Evolutionary conservation across 257 asterid genomes (phyloP).

Genomic region (Primulina tabacum): DNA sequence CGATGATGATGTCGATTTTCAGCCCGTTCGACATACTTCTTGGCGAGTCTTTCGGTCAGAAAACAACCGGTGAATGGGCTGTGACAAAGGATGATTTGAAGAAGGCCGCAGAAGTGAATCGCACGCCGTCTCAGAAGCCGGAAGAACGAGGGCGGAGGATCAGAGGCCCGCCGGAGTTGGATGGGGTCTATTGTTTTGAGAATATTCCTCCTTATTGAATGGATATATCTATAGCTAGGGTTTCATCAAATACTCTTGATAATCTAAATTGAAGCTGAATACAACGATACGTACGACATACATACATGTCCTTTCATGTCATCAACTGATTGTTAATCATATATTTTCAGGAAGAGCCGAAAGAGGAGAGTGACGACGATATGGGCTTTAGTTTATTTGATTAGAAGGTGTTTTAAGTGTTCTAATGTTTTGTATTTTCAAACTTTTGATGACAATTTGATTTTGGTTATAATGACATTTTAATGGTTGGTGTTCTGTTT

Average conservation of each 20-base stretch:
- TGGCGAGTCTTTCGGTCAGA: not conserved
- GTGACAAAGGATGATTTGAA: no score
- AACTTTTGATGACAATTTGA: not conserved
- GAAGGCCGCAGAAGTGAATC: not conserved
- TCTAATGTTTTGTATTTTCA: not conserved
- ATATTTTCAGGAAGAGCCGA: conserved; percentile 35
- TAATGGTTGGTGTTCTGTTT: not conserved
- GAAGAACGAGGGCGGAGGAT: not conserved
- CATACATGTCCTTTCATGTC: no score
- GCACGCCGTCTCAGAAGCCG: not conserved
- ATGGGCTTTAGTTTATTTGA: conserved; percentile 47
- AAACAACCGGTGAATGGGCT: not conserved
- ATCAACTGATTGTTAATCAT: no score
- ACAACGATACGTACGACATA: no score
- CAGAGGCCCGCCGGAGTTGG: not conserved
- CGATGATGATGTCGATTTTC: not conserved
- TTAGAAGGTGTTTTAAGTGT: conserved; percentile 18
- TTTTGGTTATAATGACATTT: conserved; percentile 10
- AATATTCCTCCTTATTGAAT: not conserved
- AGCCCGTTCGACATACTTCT: not conserved
- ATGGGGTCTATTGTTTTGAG: not conserved
- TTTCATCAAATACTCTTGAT: no score
- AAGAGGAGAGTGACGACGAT: conserved; percentile 48
- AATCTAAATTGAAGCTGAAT: no score
- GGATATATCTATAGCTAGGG: not conserved